Percentiles rank a stretch among this genome's conserved stretches.
phyloP scores from a whole-genome alignment of 2,329 filamentous ascomycete genomes.

The Colletotrichum endophyticum region DNA sequence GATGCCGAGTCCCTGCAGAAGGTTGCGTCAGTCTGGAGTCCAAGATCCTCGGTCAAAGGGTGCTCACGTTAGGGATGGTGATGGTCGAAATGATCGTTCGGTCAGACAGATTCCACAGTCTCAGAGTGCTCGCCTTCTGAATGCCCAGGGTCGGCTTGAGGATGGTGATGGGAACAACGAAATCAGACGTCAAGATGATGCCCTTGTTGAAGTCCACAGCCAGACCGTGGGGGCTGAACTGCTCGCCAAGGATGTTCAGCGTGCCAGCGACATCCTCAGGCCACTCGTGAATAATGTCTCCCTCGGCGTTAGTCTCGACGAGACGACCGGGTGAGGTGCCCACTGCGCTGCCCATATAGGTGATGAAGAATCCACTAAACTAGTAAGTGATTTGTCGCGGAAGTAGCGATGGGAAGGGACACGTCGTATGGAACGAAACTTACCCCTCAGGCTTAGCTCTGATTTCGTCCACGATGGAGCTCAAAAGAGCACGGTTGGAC shows the following conservation, averaged over 20 bases:
- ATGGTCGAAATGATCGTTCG: neutral
- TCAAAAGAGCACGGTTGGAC: slow-evolving; percentile 62
- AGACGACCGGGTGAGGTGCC: slow-evolving; percentile 64
- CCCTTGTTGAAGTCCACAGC: slow-evolving; percentile 61
- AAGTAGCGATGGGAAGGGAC: neutral
- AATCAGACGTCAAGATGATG: slow-evolving; percentile 66
- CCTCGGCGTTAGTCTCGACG: slow-evolving; percentile 48
- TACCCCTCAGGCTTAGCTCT: neutral
- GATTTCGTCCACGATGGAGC: neutral
- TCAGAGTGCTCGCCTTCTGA: slow-evolving; percentile 54
- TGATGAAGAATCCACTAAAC: slow-evolving; percentile 12
- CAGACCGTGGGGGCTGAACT: slow-evolving; percentile 67
- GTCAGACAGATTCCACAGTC: neutral
- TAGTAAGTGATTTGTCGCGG: neutral
- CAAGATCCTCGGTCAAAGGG: neutral
- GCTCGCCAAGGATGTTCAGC: slow-evolving; percentile 62
- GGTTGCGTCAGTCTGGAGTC: neutral
- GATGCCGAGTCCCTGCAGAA: neutral
- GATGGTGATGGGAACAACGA: slow-evolving; percentile 65
- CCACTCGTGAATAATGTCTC: slow-evolving; percentile 67
- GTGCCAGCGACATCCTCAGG: slow-evolving; percentile 59
- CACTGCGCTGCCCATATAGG: slow-evolving; percentile 64
- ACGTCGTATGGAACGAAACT: neutral
- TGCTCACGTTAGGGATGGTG: neutral
- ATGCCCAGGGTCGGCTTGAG: slow-evolving; percentile 63